These are phyloP conservation scores for Phytophthora pistaciae DNA, from an alignment of 352 stramenopile genomes.

Conservation along the genomic window DNA sequence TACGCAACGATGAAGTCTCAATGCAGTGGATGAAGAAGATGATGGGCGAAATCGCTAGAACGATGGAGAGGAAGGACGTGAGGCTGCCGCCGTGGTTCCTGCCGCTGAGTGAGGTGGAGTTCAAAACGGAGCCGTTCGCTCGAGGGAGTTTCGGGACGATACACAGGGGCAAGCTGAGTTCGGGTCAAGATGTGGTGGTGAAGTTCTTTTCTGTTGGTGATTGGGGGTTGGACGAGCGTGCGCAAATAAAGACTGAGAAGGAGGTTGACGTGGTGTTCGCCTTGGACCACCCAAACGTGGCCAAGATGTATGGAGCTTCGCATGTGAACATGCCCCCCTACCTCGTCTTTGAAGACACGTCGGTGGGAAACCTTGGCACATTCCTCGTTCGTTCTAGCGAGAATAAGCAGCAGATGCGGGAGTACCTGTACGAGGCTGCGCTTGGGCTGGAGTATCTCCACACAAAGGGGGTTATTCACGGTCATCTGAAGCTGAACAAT, in stretches of 20 bases:
- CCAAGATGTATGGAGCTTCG: neutral
- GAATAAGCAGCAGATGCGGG: neutral
- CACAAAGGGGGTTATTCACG: conserved; percentile 57
- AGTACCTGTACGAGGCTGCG: neutral
- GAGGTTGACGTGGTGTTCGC: neutral
- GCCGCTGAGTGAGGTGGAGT: neutral
- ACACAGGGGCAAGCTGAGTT: neutral
- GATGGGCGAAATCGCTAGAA: no score
- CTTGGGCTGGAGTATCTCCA: conserved; percentile 57
- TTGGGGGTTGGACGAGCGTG: neutral
- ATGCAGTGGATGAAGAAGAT: neutral
- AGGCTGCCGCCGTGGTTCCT: neutral
- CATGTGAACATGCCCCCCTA: neutral
- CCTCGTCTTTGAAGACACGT: neutral
- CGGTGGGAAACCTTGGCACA: neutral
- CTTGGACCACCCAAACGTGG: neutral
- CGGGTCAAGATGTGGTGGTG: neutral
- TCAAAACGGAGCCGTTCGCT: neutral
- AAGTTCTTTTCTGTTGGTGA: neutral
- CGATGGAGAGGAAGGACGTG: neutral
- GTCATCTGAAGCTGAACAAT: conserved; percentile 73
- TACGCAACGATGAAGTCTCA: neutral
- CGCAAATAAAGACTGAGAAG: neutral
- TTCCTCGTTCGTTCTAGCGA: neutral
- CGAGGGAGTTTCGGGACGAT: neutral